phyloP scores from a whole-genome alignment of 2,329 filamentous ascomycete species.

The Knufia fluminis region DNA sequence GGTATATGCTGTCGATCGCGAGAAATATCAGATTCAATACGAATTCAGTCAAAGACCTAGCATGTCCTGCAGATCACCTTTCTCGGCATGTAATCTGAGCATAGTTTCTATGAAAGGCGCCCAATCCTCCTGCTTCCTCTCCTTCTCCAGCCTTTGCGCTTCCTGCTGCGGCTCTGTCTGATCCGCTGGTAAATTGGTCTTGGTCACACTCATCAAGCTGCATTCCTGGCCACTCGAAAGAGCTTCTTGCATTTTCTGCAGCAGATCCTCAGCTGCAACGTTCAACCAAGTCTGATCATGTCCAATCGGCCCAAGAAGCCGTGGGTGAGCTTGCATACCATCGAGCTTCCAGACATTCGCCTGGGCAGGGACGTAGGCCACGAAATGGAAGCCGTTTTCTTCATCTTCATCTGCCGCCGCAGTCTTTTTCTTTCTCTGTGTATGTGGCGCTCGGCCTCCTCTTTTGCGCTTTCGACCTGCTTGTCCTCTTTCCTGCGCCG shows the following conservation, averaged over 20 bases:
- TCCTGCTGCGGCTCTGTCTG: constrained; percentile 1
- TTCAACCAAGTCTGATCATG: constrained; percentile 9
- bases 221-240: background rate
- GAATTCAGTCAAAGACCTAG: constrained; percentile 4
- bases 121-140: constrained; percentile 20
- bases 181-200: background rate
- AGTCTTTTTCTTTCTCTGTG: constrained; percentile 32
- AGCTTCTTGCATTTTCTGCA: constrained; percentile 3
- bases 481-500: constrained; percentile 28
- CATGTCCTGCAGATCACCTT: constrained; percentile 12
- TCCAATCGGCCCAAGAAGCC: constrained; percentile 45
- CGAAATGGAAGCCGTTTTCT: constrained; percentile 73
- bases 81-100: constrained; percentile 20
- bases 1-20: too few relatives aligned
- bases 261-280: background rate
- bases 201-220: constrained; percentile 6
- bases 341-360: constrained; percentile 80
- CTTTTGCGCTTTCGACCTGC: constrained; percentile 11
- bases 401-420: constrained; percentile 39
- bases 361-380: constrained; percentile 73
- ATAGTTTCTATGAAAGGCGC: constrained; percentile 20
- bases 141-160: constrained; percentile 16
- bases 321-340: constrained; percentile 64
- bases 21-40: too few relatives aligned
- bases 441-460: constrained; percentile 32